Evolutionary conservation across 441 rosid species (phyloP).

Genomic region (Corymbia calophylla): DNA sequence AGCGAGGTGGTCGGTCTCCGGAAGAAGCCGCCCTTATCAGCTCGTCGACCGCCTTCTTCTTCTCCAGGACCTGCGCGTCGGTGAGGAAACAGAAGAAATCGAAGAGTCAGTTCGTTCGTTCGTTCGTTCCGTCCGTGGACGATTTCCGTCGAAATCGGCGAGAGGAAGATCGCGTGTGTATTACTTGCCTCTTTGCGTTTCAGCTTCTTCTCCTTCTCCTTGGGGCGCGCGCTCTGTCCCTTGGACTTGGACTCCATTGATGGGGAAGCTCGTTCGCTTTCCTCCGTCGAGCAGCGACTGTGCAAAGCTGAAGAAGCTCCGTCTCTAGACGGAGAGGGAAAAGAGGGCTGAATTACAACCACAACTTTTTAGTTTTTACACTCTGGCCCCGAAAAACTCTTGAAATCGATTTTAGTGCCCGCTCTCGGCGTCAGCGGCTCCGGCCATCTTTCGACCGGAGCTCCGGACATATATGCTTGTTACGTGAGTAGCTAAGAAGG

Average conservation of each 20-base stretch:
- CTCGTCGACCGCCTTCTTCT: conserved; percentile 46
- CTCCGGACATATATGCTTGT: background rate
- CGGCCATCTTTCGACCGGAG: background rate
- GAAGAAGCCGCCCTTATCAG: conserved; percentile 58
- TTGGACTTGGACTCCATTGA: background rate
- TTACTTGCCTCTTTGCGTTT: background rate
- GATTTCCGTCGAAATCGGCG: background rate
- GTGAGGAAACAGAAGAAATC: background rate
- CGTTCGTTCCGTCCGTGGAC: background rate
- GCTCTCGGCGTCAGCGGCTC: background rate
- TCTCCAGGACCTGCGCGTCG: conserved; percentile 45
- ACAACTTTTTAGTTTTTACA: background rate
- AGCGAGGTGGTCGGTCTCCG: conserved; percentile 45
- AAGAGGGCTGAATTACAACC: background rate
- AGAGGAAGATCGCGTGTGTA: background rate
- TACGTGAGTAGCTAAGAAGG: background rate
- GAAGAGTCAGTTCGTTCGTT: background rate
- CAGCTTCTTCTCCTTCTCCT: background rate
- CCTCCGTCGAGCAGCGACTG: background rate
- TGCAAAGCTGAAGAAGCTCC: background rate
- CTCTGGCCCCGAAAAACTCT: background rate
- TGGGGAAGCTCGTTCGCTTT: background rate
- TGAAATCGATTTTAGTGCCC: background rate
- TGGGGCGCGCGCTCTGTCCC: background rate
- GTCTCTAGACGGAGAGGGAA: background rate